Conservation (phyloP, 208 protist species). For the Leishmania amazonensis region DNA sequence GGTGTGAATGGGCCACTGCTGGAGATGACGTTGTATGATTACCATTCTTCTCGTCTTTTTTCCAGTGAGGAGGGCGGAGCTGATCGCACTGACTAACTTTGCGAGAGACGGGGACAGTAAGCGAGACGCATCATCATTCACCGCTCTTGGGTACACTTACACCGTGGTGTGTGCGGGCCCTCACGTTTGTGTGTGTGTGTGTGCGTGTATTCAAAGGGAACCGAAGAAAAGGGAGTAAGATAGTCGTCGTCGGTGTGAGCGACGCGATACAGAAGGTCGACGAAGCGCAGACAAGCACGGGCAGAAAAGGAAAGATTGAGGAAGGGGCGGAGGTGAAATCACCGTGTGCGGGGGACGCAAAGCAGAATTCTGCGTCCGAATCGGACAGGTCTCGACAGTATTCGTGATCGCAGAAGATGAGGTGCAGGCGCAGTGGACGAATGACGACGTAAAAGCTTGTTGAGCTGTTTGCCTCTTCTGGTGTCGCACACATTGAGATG, state of each 20-base stretch:
- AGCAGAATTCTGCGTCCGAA: not conserved
- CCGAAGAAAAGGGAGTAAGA: not conserved
- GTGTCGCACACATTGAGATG: not conserved
- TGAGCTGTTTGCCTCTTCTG: not conserved
- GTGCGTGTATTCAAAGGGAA: not conserved
- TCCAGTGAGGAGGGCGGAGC: not conserved
- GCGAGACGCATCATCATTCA: not conserved
- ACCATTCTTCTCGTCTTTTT: not conserved
- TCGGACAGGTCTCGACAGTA: not conserved
- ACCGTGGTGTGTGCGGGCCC: not conserved
- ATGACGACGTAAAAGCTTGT: not conserved
- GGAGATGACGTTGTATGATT: not conserved
- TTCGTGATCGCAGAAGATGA: not conserved
- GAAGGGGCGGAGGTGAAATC: not conserved
- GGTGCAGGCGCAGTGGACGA: not conserved
- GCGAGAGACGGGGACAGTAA: not conserved
- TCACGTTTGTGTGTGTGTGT: not conserved
- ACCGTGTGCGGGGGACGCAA: not conserved
- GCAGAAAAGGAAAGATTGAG: not conserved
- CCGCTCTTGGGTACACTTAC: not conserved
- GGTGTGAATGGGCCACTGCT: not conserved
- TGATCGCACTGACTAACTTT: not conserved
- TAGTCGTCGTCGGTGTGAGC: not conserved
- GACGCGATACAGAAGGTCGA: not conserved
- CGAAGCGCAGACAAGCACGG: not conserved